Evolutionary conservation across 2,329 filamentous ascomycete species (phyloP).

Genomic region (Alternaria gansuensis): DNA sequence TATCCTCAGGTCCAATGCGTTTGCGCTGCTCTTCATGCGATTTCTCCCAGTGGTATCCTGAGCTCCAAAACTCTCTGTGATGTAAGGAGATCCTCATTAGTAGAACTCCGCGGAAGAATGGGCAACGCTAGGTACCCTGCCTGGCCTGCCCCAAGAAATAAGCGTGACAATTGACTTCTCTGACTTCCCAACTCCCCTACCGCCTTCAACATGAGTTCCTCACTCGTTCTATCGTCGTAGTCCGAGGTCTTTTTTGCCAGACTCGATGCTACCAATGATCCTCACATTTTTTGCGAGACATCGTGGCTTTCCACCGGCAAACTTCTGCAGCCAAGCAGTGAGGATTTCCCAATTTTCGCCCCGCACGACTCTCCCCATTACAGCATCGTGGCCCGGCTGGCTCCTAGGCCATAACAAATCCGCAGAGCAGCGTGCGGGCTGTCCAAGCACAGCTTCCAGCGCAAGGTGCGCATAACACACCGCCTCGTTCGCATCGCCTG

Average conservation of each 20-base stretch:
- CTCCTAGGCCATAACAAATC: not conserved
- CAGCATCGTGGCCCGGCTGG: conserved; percentile 6
- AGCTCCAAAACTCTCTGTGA: not conserved
- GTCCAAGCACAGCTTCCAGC: conserved; percentile 60
- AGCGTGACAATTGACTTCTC: not conserved
- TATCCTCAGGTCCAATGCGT: not conserved
- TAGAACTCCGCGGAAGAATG: not conserved
- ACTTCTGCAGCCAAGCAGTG: conserved; percentile 19
- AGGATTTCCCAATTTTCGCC: conserved; percentile 30
- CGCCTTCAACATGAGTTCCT: not conserved
- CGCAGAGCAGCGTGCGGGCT: conserved; percentile 7
- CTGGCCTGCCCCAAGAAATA: not conserved
- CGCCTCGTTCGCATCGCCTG: conserved; percentile 67
- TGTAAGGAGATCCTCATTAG: not conserved
- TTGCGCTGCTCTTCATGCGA: not conserved
- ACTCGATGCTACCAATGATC: conserved; percentile 14
- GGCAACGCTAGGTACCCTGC: not conserved
- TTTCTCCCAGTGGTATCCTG: not conserved
- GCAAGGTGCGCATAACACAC: conserved; percentile 69
- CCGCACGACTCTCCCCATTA: conserved; percentile 22
- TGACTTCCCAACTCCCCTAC: not conserved
- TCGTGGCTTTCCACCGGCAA: conserved; percentile 25
- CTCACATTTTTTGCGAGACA: conserved; percentile 15
- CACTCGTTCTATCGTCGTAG: not conserved
- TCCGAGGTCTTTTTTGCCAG: conserved; percentile 6